phyloP scores from a whole-genome alignment of 306 rosid species.

The Elaeagnus macrophylla region DNA sequence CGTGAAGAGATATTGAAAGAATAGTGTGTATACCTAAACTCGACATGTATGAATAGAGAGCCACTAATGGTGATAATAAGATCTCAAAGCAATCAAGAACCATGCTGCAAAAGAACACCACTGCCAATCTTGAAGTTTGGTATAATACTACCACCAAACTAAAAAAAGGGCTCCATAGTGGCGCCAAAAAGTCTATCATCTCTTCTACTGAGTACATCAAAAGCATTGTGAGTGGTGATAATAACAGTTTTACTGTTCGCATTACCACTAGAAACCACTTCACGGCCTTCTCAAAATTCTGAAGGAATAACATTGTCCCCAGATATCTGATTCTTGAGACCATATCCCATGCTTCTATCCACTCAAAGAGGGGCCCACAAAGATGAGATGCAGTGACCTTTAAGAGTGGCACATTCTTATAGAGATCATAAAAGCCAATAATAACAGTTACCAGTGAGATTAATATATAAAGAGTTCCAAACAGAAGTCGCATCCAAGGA shows the following conservation, averaged over 20 bases:
- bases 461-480: slow-evolving; percentile 2
- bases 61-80: slow-evolving; percentile 1
- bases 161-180: slow-evolving; percentile 1
- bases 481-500: slow-evolving; percentile 14
- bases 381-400: slow-evolving; percentile 12
- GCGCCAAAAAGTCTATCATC: not conserved
- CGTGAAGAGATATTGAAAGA: too few species aligned
- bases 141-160: not conserved
- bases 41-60: slow-evolving; percentile 1
- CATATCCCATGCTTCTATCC: slow-evolving; percentile 19
- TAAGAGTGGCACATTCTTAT: slow-evolving; percentile 14
- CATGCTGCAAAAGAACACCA: not conserved
- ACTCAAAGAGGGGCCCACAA: slow-evolving; percentile 13
- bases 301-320: slow-evolving; percentile 18
- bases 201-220: not conserved
- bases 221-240: not conserved
- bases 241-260: not conserved
- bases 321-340: slow-evolving; percentile 12
- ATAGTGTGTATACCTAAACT: slow-evolving; percentile 7
- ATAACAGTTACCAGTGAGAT: slow-evolving; percentile 10
- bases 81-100: not conserved
- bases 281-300: slow-evolving; percentile 12
- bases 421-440: slow-evolving; percentile 15
- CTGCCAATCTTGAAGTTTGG: not conserved
- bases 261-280: not conserved